A percentile compares a stretch with the other conserved stretches of the same genome.
Evolutionary conservation across 169 alveolate genomes (phyloP).

Genomic region (Eimeria maxima): DNA sequence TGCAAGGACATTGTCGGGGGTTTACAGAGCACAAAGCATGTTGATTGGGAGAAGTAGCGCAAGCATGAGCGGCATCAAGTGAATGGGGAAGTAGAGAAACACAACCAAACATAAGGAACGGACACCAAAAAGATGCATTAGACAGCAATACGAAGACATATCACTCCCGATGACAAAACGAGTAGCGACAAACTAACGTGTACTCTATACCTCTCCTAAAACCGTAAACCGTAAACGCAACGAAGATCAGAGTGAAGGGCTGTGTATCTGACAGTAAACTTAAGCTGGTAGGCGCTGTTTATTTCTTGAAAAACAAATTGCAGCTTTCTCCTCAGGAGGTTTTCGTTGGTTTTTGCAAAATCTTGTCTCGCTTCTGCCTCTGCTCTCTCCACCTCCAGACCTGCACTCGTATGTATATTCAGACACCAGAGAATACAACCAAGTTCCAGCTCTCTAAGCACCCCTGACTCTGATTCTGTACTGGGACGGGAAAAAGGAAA

Average conservation of each 20-base stretch:
- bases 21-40: too few relatives aligned
- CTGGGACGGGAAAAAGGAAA: background rate
- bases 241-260: background rate
- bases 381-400: constrained; percentile 61
- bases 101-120: too few relatives aligned
- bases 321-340: background rate
- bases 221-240: background rate
- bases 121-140: too few relatives aligned
- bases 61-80: too few relatives aligned
- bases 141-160: too few relatives aligned
- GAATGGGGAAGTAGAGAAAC: too few relatives aligned
- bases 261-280: background rate
- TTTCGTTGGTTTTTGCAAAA: constrained; percentile 10
- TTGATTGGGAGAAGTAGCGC: too few relatives aligned
- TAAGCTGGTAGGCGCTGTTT: background rate
- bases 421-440: constrained; percentile 9
- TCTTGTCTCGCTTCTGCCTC: constrained; percentile 29
- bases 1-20: too few relatives aligned
- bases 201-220: too few relatives aligned
- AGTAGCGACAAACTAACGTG: background rate
- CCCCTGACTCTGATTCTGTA: background rate
- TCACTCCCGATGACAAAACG: too few relatives aligned
- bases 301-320: background rate
- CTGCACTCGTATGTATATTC: background rate
- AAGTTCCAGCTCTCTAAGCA: background rate